phyloP scores from a whole-genome alignment of 768 basidiomycete genomes.

The Cubamyces sp. region DNA sequence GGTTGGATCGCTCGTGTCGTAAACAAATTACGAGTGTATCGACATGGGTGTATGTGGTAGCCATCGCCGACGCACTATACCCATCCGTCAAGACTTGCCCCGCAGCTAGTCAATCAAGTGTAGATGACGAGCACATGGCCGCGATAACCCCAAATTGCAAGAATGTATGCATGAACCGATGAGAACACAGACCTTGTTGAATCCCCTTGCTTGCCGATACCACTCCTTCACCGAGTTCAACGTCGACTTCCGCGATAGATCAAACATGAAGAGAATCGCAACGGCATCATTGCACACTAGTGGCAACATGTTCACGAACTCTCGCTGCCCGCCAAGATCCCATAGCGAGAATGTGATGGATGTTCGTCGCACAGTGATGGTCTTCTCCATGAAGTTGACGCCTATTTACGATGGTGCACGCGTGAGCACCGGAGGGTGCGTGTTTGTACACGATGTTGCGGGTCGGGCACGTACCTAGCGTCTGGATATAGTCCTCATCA shows the following conservation, averaged over 20 bases:
- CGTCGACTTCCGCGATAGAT: conserved; percentile 95
- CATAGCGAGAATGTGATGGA: conserved; percentile 99
- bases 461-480: conserved; percentile 70
- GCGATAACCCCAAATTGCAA: no score
- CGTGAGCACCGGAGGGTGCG: background rate
- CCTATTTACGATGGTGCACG: conserved; percentile 44
- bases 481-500: conserved; percentile 99
- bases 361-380: conserved; percentile 95
- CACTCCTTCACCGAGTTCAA: conserved; percentile 99
- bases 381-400: conserved; percentile 99
- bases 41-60: no score
- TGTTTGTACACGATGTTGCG: background rate
- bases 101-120: no score
- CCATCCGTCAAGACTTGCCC: no score
- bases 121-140: no score
- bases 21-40: no score
- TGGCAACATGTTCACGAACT: conserved; percentile 99
- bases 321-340: conserved; percentile 96
- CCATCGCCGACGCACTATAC: no score
- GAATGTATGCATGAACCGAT: background rate
- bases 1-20: no score
- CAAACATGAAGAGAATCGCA: conserved; percentile 99
- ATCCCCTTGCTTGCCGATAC: conserved; percentile 98
- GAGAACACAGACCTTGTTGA: conserved; percentile 84
- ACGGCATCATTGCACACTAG: conserved; percentile 99